Evolutionary conservation across 1,284 basidiomycete genomes (phyloP).

Genomic region (Omphalotus olearius): DNA sequence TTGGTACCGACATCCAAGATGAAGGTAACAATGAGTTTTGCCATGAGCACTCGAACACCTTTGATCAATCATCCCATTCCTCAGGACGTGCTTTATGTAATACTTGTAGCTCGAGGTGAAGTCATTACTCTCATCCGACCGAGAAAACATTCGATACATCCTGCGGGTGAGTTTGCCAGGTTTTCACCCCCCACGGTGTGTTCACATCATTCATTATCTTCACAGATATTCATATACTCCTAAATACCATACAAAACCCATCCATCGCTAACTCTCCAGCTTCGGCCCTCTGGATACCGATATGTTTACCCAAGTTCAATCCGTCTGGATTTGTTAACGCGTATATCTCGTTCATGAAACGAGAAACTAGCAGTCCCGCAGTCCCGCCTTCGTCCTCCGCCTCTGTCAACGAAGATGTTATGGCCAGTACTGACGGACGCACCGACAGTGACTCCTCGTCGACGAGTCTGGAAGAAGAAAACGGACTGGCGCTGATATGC

Average conservation of each 20-base stretch:
- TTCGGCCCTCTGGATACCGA: conserved; percentile 87
- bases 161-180: conserved; percentile 58
- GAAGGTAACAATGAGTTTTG: conserved; percentile 46
- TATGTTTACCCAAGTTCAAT: conserved; percentile 96
- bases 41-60: background rate
- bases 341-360: conserved; percentile 70
- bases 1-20: conserved; percentile 77
- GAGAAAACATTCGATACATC: conserved; percentile 91
- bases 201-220: conserved; percentile 3
- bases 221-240: conserved; percentile 82
- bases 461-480: conserved; percentile 18
- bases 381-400: background rate
- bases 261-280: conserved; percentile 69
- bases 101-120: conserved; percentile 75
- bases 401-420: too few species aligned
- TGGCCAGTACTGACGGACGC: too few species aligned
- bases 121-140: conserved; percentile 90
- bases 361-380: background rate
- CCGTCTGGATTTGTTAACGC: conserved; percentile 89
- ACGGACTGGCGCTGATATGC: conserved; percentile 57
- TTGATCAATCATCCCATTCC: background rate
- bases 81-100: conserved; percentile 87
- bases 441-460: too few species aligned
- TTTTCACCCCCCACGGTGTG: background rate
- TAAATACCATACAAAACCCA: conserved; percentile 75